These are phyloP conservation scores for Immersiporthe knoxdaviesiana DNA, from an alignment of 2,329 filamentous ascomycete species.

Conservation along the genomic window DNA sequence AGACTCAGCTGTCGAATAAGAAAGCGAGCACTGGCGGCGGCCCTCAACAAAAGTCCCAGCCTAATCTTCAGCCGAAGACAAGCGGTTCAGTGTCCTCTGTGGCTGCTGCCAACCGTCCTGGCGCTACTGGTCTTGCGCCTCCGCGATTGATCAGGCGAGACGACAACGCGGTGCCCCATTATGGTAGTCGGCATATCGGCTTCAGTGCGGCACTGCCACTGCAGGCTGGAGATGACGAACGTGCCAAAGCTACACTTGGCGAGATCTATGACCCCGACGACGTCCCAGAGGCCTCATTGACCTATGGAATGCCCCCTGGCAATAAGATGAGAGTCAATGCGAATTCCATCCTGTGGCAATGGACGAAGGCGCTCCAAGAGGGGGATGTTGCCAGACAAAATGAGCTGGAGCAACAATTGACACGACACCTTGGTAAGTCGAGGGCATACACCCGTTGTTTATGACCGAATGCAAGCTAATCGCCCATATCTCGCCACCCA, in stretches of 20 bases:
- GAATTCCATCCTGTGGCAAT: conserved; percentile 21
- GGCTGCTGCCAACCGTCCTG: conserved; percentile 5
- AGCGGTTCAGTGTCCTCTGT: not conserved
- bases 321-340: conserved; percentile 8
- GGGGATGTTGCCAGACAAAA: conserved; percentile 21
- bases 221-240: conserved; percentile 4
- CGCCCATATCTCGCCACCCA: not conserved
- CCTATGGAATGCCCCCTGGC: conserved; percentile 11
- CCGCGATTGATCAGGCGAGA: conserved; percentile 25
- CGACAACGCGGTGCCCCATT: conserved; percentile 18
- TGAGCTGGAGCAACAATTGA: conserved; percentile 24
- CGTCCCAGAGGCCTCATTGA: conserved; percentile 8
- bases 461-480: not conserved
- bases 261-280: conserved; percentile 25
- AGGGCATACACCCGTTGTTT: not conserved
- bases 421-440: conserved; percentile 21
- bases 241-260: conserved; percentile 18
- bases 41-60: conserved; percentile 7
- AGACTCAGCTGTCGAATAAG: conserved; percentile 8
- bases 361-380: conserved; percentile 23
- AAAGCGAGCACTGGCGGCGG: conserved; percentile 3
- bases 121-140: conserved; percentile 14
- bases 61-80: not conserved
- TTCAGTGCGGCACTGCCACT: conserved; percentile 8
- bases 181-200: conserved; percentile 19